Percentiles rank a stretch among this genome's conserved stretches.
phyloP scores from a whole-genome alignment of 495 filamentous ascomycete species.

The Delitschia confertaspora region DNA sequence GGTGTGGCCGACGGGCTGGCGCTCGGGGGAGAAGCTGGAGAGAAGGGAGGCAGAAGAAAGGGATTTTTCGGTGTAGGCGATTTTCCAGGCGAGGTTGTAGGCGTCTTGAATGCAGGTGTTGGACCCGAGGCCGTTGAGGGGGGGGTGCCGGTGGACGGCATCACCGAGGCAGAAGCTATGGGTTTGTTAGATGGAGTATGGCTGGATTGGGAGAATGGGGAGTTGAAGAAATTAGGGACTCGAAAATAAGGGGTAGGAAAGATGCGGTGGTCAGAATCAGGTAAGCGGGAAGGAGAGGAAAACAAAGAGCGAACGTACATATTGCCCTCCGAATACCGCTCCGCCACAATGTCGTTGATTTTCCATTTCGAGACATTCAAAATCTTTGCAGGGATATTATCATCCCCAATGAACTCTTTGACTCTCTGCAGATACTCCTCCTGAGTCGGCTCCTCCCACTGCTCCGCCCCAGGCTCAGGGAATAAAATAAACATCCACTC shows the following conservation, averaged over 20 bases:
- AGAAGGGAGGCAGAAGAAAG: conserved; percentile 31
- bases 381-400: conserved; percentile 39
- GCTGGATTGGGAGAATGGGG: too few relatives aligned
- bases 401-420: conserved; percentile 45
- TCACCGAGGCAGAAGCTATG: conserved; percentile 44
- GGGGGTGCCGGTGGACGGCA: conserved; percentile 46
- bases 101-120: conserved; percentile 51
- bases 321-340: conserved; percentile 30
- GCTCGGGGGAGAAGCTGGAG: conserved; percentile 42
- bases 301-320: conserved; percentile 2
- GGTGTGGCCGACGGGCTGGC: conserved; percentile 41
- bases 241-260: too few relatives aligned
- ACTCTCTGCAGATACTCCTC: conserved; percentile 40
- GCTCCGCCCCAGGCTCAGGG: conserved; percentile 33
- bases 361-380: conserved; percentile 42
- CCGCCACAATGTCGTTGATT: conserved; percentile 45
- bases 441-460: conserved; percentile 31
- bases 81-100: conserved; percentile 50
- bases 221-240: too few relatives aligned
- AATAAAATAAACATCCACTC: conserved; percentile 47
- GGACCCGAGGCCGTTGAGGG: conserved; percentile 43
- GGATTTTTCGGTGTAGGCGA: conserved; percentile 41
- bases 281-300: too few relatives aligned
- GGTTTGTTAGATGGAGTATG: too few relatives aligned
- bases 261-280: not conserved